Evolutionary conservation across 345 rosid species (phyloP), one percentile per base, ranked within the genome.

Genomic region (Citrus hindsii): DNA sequence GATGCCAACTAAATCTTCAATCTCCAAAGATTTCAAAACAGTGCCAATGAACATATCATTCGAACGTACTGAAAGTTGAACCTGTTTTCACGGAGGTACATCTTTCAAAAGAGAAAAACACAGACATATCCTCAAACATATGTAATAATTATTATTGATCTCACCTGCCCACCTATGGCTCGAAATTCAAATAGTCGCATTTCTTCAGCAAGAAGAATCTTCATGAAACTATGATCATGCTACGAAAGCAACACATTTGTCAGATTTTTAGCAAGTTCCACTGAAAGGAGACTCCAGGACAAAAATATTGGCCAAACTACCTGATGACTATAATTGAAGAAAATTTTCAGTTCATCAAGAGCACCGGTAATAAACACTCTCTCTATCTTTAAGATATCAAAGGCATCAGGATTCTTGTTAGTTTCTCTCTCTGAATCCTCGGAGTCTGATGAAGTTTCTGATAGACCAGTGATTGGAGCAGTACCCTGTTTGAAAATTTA

Each of bases 141-240:
- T 72, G 35, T 46, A 71, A 46, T 6, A 19, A 53, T 56, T 73
- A 80, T 61, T 60, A 59, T 37, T 56, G 64, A 76, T 71, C 81
- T 80, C 85, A 96, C 99, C 97, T 88, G 96, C 72, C 99, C 99
- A 83, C 98, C 98, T 78, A 82, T 80, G 74, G 99, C 99, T 88
- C 98, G 91, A 81, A 96, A 92, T 83, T 94, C 97, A 81, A 89
- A 89, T 28, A 91, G 83, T 81, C 76, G 81, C 67, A 85, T 84
- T 86, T 96, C 99, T 73, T 89, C 87, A 32, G 94, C 95, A 81
- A 91, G 92, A 79, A 94, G 93, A 82, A 92, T 91, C 74, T 86
- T 88, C 80, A 81, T 76, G 84, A 92, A 91, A 81, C 86, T 86
- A 85, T 81, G 84, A 51, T 85, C 92, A 79, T 55, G 80, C 99